Evolutionary conservation across 2,329 filamentous ascomycete genomes (phyloP).

Genomic region (Penicillium italicum): DNA sequence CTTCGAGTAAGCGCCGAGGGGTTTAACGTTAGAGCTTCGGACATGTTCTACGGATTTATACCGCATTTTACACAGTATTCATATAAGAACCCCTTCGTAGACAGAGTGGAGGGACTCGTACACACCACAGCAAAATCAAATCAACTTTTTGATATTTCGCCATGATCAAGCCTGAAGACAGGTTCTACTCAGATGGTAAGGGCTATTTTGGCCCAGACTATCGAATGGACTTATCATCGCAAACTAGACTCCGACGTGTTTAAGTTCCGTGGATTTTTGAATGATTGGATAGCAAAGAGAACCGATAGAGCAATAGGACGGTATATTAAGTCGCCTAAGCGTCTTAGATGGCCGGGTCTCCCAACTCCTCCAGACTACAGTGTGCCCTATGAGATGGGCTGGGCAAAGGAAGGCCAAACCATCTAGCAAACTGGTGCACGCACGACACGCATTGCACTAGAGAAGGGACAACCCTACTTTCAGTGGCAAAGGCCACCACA

Average conservation of each 20-base stretch:
- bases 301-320: neutral
- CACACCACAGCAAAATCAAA: neutral
- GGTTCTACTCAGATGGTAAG: conserved; percentile 17
- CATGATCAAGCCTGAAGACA: neutral
- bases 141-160: neutral
- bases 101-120: no score
- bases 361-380: no score
- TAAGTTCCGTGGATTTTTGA: conserved; percentile 18
- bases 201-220: conserved; percentile 18
- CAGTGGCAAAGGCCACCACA: conserved; percentile 16
- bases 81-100: no score
- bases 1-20: neutral
- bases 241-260: conserved; percentile 20
- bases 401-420: conserved; percentile 8
- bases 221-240: conserved; percentile 17
- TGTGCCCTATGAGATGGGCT: no score
- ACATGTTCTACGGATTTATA: neutral
- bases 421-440: conserved; percentile 10
- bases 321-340: no score
- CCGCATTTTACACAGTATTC: no score
- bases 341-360: no score
- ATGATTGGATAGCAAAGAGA: conserved; percentile 16
- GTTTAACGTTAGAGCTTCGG: no score
- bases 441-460: conserved; percentile 10
- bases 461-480: conserved; percentile 20